Base-by-base conservation (phyloP, 352 stramenopile species). In the Globisporangium carolinianum region DNA sequence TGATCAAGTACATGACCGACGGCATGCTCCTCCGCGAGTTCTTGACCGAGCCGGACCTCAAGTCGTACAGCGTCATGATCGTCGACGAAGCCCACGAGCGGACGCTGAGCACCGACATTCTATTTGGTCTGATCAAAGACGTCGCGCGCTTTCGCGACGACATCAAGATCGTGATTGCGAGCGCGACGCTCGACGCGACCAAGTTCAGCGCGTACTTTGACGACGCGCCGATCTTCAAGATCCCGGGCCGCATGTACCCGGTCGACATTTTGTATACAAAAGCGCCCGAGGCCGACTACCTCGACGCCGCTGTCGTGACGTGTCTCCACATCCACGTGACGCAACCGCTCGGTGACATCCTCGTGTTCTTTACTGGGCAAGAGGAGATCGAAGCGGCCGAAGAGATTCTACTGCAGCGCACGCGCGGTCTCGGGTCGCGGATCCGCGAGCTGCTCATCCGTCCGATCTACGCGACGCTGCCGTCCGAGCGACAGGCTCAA, bases 131-230 rank as follows among this genome's bases (percentile, higher is more conserved):
- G 12, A 96, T 99, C 57, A 99, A 99, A 69, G 97, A 99, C 77
- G 97, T 99, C 60, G 82, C 94, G 32, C 76, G 94, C 5, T 98
- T 98, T 62, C 84, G 97, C 8, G 85, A 96, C 50, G 97, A 99
- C 68, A 86, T 99, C 55, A 98, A 98, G 71, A 86, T 99, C 35
- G 98, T 99, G 72, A 97, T 99, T 54, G 94, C 90, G 48, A 97
- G 85, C 67, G 96, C 96, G 10, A 99, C 97, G 12, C 70, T 99
- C 17, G 97, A 99, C 79, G 96, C 97, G 5, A 92, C 98, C 60
- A 99, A 99, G 65, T 99, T 99, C 66, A 97, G 89, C 17, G 88
- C 86, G 8, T 99, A 99, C 68, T 99, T 99, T 71, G 97, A 99
- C 69, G 93, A 98, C 69, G 97, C 97, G 4, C 94, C 89, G 12